Base-by-base conservation (phyloP, 805 yeast genomes). In the Barnettozyma botsteinii region DNA sequence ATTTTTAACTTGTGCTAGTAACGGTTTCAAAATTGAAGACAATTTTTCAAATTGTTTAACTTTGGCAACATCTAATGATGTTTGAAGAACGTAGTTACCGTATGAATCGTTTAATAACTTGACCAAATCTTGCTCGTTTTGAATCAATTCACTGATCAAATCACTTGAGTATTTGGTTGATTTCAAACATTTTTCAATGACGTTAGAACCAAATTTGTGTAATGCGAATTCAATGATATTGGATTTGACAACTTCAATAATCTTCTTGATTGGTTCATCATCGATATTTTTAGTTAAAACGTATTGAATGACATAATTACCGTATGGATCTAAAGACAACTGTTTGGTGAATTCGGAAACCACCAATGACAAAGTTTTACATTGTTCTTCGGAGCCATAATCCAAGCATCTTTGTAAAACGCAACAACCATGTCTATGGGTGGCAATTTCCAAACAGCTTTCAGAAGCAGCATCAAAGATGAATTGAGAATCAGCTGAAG, bases 351-450 rank as follows among this genome's bases (percentile, higher is more conserved):
- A 70, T 37, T 70, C 70, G 17, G 93, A 84, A 33, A 91, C 81
- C 47, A 75, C 75, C 21, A 70, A 58, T 19, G 87, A 79, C 40
- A 93, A 69, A 44, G 74, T 77, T 47, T 70, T 69, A 41, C 87
- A 73, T 62, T 93, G 97, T 29, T 64, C 69, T 4, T 65, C 64
- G 18, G 79, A 74, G 4, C 98, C 97, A 61, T 83, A 85, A 61
- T 93, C 98, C 52, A 93, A 73, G 61, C 98, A 89, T 53, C 98
- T 75, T 65, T 91, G 98, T 42, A 91, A 69, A 20, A 91, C 98
- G 63, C 98, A 91, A 66, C 98, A 93, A 7, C 98, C 98, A 57
- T 93, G 98, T 56, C 96, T 77, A 57, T 93, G 98, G 34, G 94
- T 87, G 5, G 96, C 95, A 41, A 93, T 86, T 42, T 79, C 82